Evolutionary conservation across 164 flowering plant species (phyloP), one percentile per base, ranked within the genome.

Genomic region (Litsea cubeba): DNA sequence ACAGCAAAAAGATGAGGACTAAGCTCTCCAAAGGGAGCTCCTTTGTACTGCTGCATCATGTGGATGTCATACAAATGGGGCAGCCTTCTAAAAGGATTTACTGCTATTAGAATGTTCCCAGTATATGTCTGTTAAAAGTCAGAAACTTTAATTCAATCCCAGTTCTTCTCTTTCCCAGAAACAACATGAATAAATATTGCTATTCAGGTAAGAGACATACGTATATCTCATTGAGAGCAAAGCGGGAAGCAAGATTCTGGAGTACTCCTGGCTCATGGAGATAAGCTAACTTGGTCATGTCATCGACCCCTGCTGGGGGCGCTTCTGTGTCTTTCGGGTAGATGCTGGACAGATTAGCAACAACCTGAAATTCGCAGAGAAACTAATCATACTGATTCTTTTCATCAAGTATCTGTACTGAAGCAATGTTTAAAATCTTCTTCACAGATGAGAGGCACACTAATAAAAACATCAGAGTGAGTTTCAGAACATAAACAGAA

Each of bases 1-100:
- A 92, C 86, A 12, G 95, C 95, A 83, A 92, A 92, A 67, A 87
- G 87, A 83, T 92, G 97, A 15, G 95, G 97, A 78, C 89, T 90
- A 26, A 90, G 87, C 87, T 92, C 97, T 46, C 97, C 97, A 80
- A 92, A 87, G 10, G 92, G 75, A 49, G 94, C 90, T 71, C 94
- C 94, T 75, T 90, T 92, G 70, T 92, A 92, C 69, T 92, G 95
- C 78, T 88, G 83, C 97, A 92, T 92, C 97, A 92, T 90, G 77
- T 88, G 92, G 75, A 74, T 77, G 68, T 91, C 94, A 77, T 90
- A 90, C 79, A 92, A 79, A 77, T 92, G 95, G 74, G 95, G 97
- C 69, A 92, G 78, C 78, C 95, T 88, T 67, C 71, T 89, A 78
- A 91, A 92, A 15, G 97, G 97, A 73, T 92, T 92, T 50, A 92